Evolutionary conservation across 306 rosid species (phyloP).

Genomic region (Inga laurina): DNA sequence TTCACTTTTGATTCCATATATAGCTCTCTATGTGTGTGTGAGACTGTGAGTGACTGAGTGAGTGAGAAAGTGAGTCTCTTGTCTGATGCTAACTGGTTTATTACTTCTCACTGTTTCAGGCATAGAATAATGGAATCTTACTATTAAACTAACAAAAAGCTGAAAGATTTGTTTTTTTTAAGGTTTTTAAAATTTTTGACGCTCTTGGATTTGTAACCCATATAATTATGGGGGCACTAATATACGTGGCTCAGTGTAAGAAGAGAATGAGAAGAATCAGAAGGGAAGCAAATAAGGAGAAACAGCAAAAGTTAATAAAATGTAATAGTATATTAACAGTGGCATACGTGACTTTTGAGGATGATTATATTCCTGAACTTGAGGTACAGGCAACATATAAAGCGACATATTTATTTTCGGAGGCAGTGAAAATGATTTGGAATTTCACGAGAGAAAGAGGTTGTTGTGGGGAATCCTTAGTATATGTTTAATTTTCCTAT

Average conservation of each 20-base stretch:
- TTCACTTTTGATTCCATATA: too few relatives aligned
- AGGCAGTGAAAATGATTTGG: constrained; percentile 45
- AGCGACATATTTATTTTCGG: constrained; percentile 35
- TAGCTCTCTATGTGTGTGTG: too few relatives aligned
- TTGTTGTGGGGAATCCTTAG: constrained; percentile 47
- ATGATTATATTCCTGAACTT: constrained; percentile 54
- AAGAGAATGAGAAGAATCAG: constrained; percentile 57
- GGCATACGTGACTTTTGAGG: constrained; percentile 47
- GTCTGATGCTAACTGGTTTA: constrained; percentile 31
- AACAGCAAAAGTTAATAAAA: constrained; percentile 50
- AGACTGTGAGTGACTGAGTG: neutral
- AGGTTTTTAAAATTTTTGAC: neutral
- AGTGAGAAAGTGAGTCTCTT: neutral
- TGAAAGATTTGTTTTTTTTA: constrained; percentile 7
- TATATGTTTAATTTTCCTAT: constrained; percentile 8
- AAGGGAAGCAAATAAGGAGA: constrained; percentile 52
- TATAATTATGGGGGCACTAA: constrained; percentile 5
- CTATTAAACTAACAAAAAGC: constrained; percentile 27
- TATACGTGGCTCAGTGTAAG: constrained; percentile 21
- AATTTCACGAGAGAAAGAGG: constrained; percentile 39
- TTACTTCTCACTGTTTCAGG: constrained; percentile 32
- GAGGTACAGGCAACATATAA: constrained; percentile 52
- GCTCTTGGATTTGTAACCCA: constrained; percentile 16
- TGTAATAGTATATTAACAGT: neutral
- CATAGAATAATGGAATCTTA: constrained; percentile 38